Evolutionary conservation across 371 early-diverging fungal genomes (phyloP).

Genomic region (Sporodiniella umbellata): DNA sequence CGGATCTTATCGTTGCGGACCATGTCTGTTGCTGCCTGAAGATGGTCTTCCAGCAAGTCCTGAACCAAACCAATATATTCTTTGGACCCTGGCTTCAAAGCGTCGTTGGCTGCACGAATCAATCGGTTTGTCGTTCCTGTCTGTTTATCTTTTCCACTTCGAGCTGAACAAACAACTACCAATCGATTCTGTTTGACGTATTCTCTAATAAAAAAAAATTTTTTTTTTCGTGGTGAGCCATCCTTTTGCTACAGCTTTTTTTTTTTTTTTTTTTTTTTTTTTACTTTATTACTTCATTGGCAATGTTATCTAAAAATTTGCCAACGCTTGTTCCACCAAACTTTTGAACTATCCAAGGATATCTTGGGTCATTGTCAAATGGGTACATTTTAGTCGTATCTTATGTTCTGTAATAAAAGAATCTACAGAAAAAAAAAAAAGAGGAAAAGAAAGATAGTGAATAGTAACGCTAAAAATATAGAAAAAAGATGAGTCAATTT

Average conservation of each 20-base stretch:
- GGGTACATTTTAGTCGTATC: slow-evolving; percentile 16
- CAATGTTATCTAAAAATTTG: slow-evolving; percentile 67
- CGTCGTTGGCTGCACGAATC: slow-evolving; percentile 71
- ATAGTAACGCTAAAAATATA: background rate
- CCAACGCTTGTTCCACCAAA: slow-evolving; percentile 90
- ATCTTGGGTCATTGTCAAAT: slow-evolving; percentile 23
- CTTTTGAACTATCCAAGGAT: slow-evolving; percentile 78
- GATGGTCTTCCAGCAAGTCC: slow-evolving; percentile 79
- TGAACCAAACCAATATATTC: slow-evolving; percentile 71
- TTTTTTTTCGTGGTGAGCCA: too few species aligned
- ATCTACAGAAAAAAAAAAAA: slow-evolving; percentile 3
- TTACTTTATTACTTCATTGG: slow-evolving; percentile 59
- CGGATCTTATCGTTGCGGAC: slow-evolving; percentile 53
- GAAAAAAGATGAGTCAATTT: slow-evolving; percentile 26
- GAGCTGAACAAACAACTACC: slow-evolving; percentile 80
- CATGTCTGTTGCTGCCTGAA: slow-evolving; percentile 64
- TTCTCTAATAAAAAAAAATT: slow-evolving; percentile 26
- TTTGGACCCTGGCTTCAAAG: slow-evolving; percentile 59
- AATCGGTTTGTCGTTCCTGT: slow-evolving; percentile 76
- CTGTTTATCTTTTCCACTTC: slow-evolving; percentile 74
- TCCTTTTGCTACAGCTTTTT: too few species aligned
- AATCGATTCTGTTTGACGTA: slow-evolving; percentile 65
- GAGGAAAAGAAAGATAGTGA: slow-evolving; percentile 9
- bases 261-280: too few species aligned
- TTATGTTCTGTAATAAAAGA: slow-evolving; percentile 2